Evolutionary conservation across 2,329 filamentous ascomycete genomes (phyloP).

Genomic region (Talaromyces marneffei): DNA sequence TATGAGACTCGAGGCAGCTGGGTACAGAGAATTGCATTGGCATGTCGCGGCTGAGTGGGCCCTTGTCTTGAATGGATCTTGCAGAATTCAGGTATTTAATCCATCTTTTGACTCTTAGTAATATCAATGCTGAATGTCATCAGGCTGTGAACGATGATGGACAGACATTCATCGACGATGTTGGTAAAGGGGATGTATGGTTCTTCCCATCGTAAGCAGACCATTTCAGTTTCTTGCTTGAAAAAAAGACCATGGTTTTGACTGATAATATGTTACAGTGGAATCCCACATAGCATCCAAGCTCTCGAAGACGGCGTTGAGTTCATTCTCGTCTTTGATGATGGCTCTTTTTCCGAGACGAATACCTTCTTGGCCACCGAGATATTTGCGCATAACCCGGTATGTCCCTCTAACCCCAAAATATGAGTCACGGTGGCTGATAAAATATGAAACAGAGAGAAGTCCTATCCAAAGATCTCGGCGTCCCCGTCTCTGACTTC

Average conservation of each 20-base stretch:
- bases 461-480: conserved; percentile 53
- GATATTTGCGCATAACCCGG: conserved; percentile 45
- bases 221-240: not conserved
- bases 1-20: conserved; percentile 53
- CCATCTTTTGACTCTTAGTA: not conserved
- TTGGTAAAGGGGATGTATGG: conserved; percentile 72
- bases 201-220: conserved; percentile 62
- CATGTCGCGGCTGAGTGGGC: conserved; percentile 38
- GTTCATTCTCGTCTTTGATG: conserved; percentile 59
- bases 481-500: conserved; percentile 47
- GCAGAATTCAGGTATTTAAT: conserved; percentile 28
- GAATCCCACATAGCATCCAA: conserved; percentile 71
- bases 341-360: conserved; percentile 58
- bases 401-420: conserved; percentile 4
- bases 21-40: conserved; percentile 59
- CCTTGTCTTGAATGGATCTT: conserved; percentile 35
- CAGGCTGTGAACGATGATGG: conserved; percentile 50
- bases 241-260: not conserved
- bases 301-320: conserved; percentile 63
- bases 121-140: not conserved
- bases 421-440: not conserved
- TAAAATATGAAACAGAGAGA: conserved; percentile 28
- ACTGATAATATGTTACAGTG: conserved; percentile 28
- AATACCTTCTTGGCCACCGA: conserved; percentile 70
- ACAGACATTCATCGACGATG: conserved; percentile 69